Percentiles rank a stretch among this genome's conserved stretches.
These are phyloP conservation scores for Solanum verrucosum DNA, from an alignment of 257 asterid genomes.

Conservation along the genomic window DNA sequence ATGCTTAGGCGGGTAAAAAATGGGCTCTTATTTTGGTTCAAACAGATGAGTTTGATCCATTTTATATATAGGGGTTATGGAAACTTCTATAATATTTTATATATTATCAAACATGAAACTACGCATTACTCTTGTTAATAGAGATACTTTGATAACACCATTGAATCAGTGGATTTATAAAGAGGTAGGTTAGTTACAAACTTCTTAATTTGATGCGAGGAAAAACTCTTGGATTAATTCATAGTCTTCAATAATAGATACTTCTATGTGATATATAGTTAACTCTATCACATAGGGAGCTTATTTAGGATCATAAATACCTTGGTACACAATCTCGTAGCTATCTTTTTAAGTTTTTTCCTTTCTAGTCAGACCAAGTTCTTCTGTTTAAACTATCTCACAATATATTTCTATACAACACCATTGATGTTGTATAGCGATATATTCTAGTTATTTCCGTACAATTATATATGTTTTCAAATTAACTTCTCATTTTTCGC, in stretches of 20 bases:
- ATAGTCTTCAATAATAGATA: not conserved
- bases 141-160: not conserved
- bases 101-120: not conserved
- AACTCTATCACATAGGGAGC: not conserved
- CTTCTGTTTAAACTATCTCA: not conserved
- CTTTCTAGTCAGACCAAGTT: not conserved
- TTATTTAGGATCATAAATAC: not conserved
- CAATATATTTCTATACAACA: not conserved
- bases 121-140: not conserved
- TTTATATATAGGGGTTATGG: not conserved
- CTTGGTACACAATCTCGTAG: not conserved
- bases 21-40: not conserved
- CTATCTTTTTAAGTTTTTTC: not conserved
- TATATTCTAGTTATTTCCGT: not conserved
- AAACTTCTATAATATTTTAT: not conserved
- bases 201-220: not conserved
- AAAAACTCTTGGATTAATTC: not conserved
- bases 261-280: not conserved
- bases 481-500: not conserved
- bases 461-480: not conserved
- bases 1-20: not conserved
- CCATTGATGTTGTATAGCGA: not conserved
- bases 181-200: not conserved
- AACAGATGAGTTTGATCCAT: not conserved
- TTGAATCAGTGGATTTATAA: not conserved